These are phyloP conservation scores for Stentor coeruleus DNA, from an alignment of 73 alveolate genomes.

Conservation along the genomic window DNA sequence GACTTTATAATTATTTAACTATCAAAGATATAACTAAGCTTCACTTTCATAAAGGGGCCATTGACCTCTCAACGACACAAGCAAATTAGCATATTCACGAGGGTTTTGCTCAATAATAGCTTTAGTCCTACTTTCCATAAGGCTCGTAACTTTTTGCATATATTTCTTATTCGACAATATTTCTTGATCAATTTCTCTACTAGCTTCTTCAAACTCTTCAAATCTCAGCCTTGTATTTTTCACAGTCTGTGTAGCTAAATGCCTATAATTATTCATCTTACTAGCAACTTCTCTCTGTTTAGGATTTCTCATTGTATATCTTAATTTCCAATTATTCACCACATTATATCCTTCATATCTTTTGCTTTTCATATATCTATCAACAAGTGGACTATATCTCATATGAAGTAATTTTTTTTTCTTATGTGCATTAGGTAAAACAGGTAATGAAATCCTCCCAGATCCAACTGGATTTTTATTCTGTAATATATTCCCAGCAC, in stretches of 20 bases:
- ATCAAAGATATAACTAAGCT: too few relatives aligned
- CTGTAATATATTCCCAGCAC: conserved; percentile 69
- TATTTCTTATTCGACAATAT: background rate
- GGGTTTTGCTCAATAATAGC: conserved; percentile 8
- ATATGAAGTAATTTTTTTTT: conserved; percentile 36
- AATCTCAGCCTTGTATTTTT: background rate
- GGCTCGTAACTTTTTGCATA: conserved; percentile 3
- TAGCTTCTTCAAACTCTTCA: background rate
- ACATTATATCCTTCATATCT: conserved; percentile 27
- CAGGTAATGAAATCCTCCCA: conserved; percentile 31
- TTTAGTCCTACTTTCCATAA: conserved; percentile 17
- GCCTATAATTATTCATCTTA: background rate
- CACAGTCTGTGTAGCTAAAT: conserved; percentile 2
- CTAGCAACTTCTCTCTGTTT: conserved; percentile 17
- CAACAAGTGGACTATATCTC: conserved; percentile 62
- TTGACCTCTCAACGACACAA: background rate
- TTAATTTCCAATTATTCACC: background rate
- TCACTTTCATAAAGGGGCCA: conserved; percentile 6
- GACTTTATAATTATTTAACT: too few relatives aligned
- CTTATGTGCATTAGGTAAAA: conserved; percentile 30
- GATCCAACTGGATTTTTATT: conserved; percentile 41
- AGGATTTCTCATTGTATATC: conserved; percentile 9
- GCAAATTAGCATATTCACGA: conserved; percentile 7
- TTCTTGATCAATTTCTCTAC: conserved; percentile 11
- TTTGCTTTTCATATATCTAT: conserved; percentile 22